Conservation (phyloP, 805 yeast genomes). For the Saccharomycopsis schoenii region DNA sequence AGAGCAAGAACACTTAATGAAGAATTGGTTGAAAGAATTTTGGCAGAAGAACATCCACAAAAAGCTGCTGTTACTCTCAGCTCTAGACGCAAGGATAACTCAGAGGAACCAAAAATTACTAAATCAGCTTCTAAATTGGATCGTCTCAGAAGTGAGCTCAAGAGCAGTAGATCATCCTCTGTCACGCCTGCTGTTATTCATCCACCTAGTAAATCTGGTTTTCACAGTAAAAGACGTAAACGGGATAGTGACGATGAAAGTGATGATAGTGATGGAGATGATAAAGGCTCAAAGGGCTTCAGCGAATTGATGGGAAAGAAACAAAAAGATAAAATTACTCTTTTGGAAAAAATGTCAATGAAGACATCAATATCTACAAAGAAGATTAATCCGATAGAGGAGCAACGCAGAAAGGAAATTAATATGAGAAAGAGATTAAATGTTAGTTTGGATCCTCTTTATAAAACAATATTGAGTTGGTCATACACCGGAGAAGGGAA, state of each 20-base stretch:
- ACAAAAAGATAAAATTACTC: constrained; percentile 24
- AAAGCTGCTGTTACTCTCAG: background rate
- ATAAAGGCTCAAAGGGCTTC: constrained; percentile 19
- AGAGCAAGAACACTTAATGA: constrained; percentile 50
- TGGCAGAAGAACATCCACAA: constrained; percentile 30
- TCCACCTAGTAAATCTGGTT: constrained; percentile 19
- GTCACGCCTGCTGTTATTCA: constrained; percentile 20
- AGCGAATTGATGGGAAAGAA: constrained; percentile 28
- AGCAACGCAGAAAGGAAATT: constrained; percentile 53
- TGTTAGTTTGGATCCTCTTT: constrained; percentile 69
- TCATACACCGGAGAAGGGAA: constrained; percentile 48
- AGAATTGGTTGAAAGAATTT: constrained; percentile 43
- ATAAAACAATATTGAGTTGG: constrained; percentile 66
- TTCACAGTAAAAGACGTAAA: constrained; percentile 17
- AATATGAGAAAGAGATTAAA: constrained; percentile 70
- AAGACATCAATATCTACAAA: background rate
- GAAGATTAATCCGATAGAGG: constrained; percentile 26
- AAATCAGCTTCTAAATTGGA: constrained; percentile 7
- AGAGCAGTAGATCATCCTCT: constrained; percentile 21
- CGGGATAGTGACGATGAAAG: background rate
- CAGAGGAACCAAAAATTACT: background rate
- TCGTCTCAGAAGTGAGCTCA: constrained; percentile 5
- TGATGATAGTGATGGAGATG: constrained; percentile 12
- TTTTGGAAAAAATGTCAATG: constrained; percentile 17
- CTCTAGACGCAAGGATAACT: background rate